These are phyloP conservation scores for Geotrichum carabidarum DNA, from an alignment of 1,139 yeast species.

Conservation along the genomic window DNA sequence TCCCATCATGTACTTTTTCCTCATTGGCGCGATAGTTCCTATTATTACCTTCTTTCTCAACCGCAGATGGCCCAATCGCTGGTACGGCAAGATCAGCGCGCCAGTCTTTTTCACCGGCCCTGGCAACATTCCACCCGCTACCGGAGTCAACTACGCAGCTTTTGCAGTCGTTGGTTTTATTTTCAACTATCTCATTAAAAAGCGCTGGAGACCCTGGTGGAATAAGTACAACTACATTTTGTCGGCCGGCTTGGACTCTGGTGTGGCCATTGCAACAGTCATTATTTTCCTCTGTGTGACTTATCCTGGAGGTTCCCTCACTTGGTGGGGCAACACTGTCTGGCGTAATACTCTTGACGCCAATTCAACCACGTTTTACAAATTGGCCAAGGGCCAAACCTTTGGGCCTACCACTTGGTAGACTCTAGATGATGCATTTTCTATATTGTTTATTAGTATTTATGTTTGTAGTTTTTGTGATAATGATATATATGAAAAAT, in stretches of 20 bases:
- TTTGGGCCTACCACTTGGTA: slow-evolving; percentile 41
- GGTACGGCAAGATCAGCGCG: slow-evolving; percentile 37
- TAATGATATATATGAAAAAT: no score
- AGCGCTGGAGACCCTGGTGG: slow-evolving; percentile 46
- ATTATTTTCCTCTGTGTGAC: slow-evolving; percentile 44
- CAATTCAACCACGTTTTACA: slow-evolving; percentile 26
- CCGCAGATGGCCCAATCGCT: slow-evolving; percentile 42
- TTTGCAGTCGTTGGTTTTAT: slow-evolving; percentile 41
- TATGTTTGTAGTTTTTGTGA: neutral
- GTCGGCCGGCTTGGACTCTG: slow-evolving; percentile 33
- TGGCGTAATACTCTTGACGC: slow-evolving; percentile 33
- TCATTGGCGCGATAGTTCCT: slow-evolving; percentile 41
- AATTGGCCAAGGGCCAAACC: slow-evolving; percentile 35
- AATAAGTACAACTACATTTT: slow-evolving; percentile 61
- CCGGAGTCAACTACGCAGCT: slow-evolving; percentile 41
- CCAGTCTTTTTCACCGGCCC: slow-evolving; percentile 43
- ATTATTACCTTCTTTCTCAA: slow-evolving; percentile 41
- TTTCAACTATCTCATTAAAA: slow-evolving; percentile 41
- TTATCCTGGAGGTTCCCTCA: slow-evolving; percentile 40
- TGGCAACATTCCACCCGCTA: slow-evolving; percentile 42
- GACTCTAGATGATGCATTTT: neutral
- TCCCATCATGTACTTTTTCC: slow-evolving; percentile 39
- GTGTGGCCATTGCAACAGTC: slow-evolving; percentile 49
- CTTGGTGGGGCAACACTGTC: slow-evolving; percentile 53
- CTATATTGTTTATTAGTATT: neutral